These are phyloP conservation scores for Parascedosporium putredinis DNA, from an alignment of 2,329 filamentous ascomycete species.

Conservation along the genomic window DNA sequence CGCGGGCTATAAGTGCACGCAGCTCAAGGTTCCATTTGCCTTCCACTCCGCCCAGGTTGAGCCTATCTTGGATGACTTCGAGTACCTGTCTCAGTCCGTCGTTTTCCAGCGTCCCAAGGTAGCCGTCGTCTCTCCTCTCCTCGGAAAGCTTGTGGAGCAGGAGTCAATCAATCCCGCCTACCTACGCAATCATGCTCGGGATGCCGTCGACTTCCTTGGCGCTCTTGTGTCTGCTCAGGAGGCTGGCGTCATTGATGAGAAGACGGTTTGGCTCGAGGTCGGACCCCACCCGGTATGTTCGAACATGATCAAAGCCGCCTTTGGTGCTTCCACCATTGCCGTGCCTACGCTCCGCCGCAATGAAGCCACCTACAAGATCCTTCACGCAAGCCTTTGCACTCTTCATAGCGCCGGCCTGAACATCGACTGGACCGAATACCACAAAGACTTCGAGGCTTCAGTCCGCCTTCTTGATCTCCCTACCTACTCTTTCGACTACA, in stretches of 20 bases:
- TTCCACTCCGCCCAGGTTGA: slow-evolving; percentile 46
- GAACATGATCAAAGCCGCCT: slow-evolving; percentile 53
- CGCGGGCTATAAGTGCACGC: slow-evolving; percentile 30
- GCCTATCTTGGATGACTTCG: slow-evolving; percentile 47
- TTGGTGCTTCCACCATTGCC: slow-evolving; percentile 40
- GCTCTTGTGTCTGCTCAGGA: slow-evolving; percentile 47
- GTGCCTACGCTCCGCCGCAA: slow-evolving; percentile 53
- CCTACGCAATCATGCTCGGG: slow-evolving; percentile 47
- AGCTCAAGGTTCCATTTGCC: slow-evolving; percentile 40
- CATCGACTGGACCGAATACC: slow-evolving; percentile 62
- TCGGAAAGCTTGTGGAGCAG: slow-evolving; percentile 41
- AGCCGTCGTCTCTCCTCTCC: slow-evolving; percentile 58
- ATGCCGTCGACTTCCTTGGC: slow-evolving; percentile 54
- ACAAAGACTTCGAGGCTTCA: slow-evolving; percentile 34
- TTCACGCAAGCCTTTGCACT: slow-evolving; percentile 44
- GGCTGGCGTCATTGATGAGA: slow-evolving; percentile 44
- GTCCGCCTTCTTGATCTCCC: slow-evolving; percentile 50
- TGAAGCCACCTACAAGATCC: slow-evolving; percentile 54
- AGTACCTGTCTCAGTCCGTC: slow-evolving; percentile 29
- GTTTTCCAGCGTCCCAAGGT: slow-evolving; percentile 29
- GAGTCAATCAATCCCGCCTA: slow-evolving; percentile 44
- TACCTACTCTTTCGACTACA: slow-evolving; percentile 60
- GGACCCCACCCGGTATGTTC: slow-evolving; percentile 60
- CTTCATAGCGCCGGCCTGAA: slow-evolving; percentile 51
- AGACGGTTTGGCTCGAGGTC: slow-evolving; percentile 59